These are phyloP conservation scores for Sclerotinia trifoliorum DNA, from an alignment of 2,329 filamentous ascomycete genomes.

Conservation along the genomic window DNA sequence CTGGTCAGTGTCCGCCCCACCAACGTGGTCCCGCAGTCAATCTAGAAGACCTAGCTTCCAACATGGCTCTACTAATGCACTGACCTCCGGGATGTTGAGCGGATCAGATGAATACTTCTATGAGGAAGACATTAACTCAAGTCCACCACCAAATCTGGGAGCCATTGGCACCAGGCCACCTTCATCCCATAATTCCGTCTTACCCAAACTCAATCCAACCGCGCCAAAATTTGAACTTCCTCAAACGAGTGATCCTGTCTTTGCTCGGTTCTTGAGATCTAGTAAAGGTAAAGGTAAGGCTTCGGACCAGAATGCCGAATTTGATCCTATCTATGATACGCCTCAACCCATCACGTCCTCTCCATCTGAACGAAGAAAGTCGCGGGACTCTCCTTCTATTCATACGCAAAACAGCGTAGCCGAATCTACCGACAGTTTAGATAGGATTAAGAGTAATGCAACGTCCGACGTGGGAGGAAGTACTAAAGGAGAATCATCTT, in stretches of 20 bases:
- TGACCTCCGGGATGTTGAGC: constrained; percentile 61
- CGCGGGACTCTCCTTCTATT: constrained; percentile 56
- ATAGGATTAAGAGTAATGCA: constrained; percentile 56
- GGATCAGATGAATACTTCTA: constrained; percentile 64
- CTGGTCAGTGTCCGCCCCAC: constrained; percentile 48
- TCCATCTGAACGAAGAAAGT: constrained; percentile 53
- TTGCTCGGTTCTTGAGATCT: constrained; percentile 51
- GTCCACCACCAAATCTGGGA: constrained; percentile 56
- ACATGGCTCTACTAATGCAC: constrained; percentile 64
- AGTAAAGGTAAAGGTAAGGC: constrained; percentile 44
- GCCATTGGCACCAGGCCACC: constrained; percentile 77
- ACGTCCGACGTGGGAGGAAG: constrained; percentile 52
- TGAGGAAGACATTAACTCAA: constrained; percentile 53
- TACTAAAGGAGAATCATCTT: constrained; percentile 51
- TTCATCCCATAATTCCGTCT: constrained; percentile 48
- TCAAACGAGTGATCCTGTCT: constrained; percentile 54
- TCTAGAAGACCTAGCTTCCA: constrained; percentile 81
- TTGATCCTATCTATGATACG: constrained; percentile 36
- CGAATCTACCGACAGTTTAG: constrained; percentile 49
- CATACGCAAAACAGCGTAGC: constrained; percentile 58
- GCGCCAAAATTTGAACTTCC: constrained; percentile 76
- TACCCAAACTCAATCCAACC: constrained; percentile 75
- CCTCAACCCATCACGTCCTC: constrained; percentile 43
- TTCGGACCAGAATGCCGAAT: constrained; percentile 42
- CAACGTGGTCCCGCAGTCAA: constrained; percentile 70